Conservation (phyloP, 2,329 filamentous ascomycete species). For the Penicillium freii region DNA sequence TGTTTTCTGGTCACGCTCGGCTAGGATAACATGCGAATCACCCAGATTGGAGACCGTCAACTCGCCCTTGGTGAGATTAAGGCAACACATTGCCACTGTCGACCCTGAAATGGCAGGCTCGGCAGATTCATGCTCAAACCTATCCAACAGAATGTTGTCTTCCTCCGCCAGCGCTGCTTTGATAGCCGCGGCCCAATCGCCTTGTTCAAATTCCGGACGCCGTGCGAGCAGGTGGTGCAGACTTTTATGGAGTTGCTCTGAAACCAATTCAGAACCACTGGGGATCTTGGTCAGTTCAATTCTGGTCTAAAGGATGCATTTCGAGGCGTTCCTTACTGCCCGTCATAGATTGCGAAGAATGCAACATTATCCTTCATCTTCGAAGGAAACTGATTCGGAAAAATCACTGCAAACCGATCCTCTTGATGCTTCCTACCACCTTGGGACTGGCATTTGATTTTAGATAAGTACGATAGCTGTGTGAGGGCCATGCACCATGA, state of each 20-base stretch:
- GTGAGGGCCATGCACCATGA: neutral
- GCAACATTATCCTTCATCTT: conserved; percentile 29
- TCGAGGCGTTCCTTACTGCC: conserved; percentile 30
- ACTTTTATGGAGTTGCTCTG: conserved; percentile 33
- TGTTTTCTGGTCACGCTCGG: conserved; percentile 29
- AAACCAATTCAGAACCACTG: conserved; percentile 34
- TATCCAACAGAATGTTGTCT: conserved; percentile 29
- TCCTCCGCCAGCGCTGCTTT: conserved; percentile 31
- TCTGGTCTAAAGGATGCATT: neutral
- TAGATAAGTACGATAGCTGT: conserved; percentile 1
- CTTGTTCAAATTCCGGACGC: conserved; percentile 31
- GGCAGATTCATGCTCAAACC: conserved; percentile 24
- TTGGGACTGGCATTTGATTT: conserved; percentile 25
- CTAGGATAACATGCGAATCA: conserved; percentile 37
- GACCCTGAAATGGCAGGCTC: conserved; percentile 34
- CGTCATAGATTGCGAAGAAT: conserved; percentile 37
- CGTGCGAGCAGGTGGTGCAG: conserved; percentile 28
- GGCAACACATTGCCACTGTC: conserved; percentile 35
- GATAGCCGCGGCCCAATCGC: conserved; percentile 33
- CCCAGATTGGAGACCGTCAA: conserved; percentile 36
- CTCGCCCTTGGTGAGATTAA: conserved; percentile 34
- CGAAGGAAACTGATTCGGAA: conserved; percentile 32
- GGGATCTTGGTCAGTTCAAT: neutral
- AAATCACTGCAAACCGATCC: conserved; percentile 31
- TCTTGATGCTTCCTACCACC: conserved; percentile 32